These are phyloP conservation scores for Pythium myriotylum DNA, from an alignment of 352 stramenopile genomes.

Conservation along the genomic window DNA sequence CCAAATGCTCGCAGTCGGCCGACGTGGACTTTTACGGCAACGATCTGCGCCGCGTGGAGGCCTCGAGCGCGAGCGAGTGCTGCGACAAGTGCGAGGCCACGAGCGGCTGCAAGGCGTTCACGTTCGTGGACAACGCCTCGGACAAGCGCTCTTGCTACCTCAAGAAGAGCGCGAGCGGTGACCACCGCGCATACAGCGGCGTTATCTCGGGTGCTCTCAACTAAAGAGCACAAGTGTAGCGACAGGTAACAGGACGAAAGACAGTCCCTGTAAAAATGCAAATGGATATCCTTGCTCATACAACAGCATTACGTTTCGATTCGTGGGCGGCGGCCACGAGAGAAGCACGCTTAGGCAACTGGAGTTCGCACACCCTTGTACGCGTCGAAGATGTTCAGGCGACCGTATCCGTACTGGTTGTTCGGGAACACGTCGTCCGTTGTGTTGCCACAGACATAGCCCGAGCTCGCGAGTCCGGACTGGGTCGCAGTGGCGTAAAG, in stretches of 20 bases:
- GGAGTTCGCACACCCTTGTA: slow-evolving; percentile 1
- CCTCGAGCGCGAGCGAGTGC: slow-evolving; percentile 35
- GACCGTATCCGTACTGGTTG: slow-evolving; percentile 9
- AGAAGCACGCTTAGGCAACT: background rate
- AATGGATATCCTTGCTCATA: too few species aligned
- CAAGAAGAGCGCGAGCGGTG: slow-evolving; percentile 8
- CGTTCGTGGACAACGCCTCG: slow-evolving; percentile 45
- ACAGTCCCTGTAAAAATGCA: too few species aligned
- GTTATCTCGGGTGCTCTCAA: slow-evolving; percentile 17
- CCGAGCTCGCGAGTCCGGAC: background rate
- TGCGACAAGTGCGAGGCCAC: slow-evolving; percentile 42
- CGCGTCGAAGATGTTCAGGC: slow-evolving; percentile 5
- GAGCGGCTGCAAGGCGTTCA: slow-evolving; percentile 45
- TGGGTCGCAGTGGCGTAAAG: slow-evolving; percentile 7
- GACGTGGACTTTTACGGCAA: slow-evolving; percentile 41
- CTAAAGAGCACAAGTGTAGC: too few species aligned
- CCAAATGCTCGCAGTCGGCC: slow-evolving; percentile 39
- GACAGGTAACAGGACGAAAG: too few species aligned
- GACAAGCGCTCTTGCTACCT: slow-evolving; percentile 38
- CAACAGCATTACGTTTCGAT: too few species aligned
- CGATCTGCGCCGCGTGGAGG: slow-evolving; percentile 40
- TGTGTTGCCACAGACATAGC: slow-evolving; percentile 6
- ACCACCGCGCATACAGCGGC: slow-evolving; percentile 14
- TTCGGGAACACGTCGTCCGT: slow-evolving; percentile 1
- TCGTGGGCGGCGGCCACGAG: too few species aligned